Conservation (phyloP, 495 filamentous ascomycete genomes). For the Staphylotrichum tortipilum region DNA sequence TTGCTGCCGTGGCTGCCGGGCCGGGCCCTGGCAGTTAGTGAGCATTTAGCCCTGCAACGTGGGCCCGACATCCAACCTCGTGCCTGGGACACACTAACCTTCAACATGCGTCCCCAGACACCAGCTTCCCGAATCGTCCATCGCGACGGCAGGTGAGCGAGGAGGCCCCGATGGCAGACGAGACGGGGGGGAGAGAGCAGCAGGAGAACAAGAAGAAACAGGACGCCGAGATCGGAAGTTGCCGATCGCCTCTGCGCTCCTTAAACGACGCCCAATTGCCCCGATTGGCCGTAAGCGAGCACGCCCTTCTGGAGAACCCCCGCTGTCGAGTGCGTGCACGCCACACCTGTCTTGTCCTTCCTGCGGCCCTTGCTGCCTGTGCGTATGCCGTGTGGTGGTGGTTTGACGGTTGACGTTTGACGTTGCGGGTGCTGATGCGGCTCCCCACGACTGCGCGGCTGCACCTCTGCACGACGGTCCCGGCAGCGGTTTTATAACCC, state of each 20-base stretch:
- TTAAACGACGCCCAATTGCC: slow-evolving; percentile 8
- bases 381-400: too few species aligned
- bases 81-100: not conserved
- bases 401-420: too few species aligned
- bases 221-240: slow-evolving; percentile 26
- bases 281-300: slow-evolving; percentile 17
- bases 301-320: slow-evolving; percentile 9
- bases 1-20: slow-evolving; percentile 1
- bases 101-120: slow-evolving; percentile 3
- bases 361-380: too few species aligned
- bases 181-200: not conserved
- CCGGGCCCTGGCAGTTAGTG: slow-evolving; percentile 11
- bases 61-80: not conserved
- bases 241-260: slow-evolving; percentile 11
- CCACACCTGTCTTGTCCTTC: too few species aligned
- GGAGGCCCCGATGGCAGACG: too few species aligned
- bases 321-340: too few species aligned
- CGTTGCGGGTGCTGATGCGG: not conserved
- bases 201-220: too few species aligned
- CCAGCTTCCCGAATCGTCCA: slow-evolving; percentile 25
- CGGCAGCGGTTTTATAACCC: not conserved
- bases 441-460: slow-evolving; percentile 4
- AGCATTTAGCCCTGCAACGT: slow-evolving; percentile 2
- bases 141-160: slow-evolving; percentile 1
- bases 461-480: not conserved